Conservation (phyloP, 2,329 filamentous ascomycete genomes). For the Ascochyta koolunga region DNA sequence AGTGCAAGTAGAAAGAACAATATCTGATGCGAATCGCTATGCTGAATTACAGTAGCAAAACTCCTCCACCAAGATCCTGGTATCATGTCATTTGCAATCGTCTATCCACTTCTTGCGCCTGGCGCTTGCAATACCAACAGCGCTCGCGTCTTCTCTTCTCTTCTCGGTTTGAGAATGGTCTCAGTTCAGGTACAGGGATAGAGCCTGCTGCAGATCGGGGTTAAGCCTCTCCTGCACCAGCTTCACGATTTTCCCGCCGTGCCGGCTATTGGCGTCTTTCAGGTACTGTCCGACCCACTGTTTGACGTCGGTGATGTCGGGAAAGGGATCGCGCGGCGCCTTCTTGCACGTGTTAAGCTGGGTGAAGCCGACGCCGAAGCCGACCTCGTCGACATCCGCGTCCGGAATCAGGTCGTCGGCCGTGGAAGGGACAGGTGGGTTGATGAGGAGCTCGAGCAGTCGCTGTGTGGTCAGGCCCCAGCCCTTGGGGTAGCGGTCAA, state of each 20-base stretch:
- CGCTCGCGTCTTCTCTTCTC: too few relatives aligned
- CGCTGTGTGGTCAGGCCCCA: slow-evolving; percentile 90
- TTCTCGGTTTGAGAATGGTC: too few relatives aligned
- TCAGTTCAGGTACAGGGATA: slow-evolving; percentile 41
- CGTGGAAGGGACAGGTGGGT: slow-evolving; percentile 75
- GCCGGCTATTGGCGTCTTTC: slow-evolving; percentile 75
- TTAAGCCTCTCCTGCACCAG: slow-evolving; percentile 75
- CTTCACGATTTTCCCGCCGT: slow-evolving; percentile 70
- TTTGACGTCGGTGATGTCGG: slow-evolving; percentile 79
- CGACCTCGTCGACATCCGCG: slow-evolving; percentile 90
- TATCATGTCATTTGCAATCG: slow-evolving; percentile 14
- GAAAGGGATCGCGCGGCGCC: slow-evolving; percentile 77
- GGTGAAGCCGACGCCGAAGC: slow-evolving; percentile 94
- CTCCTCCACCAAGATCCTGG: slow-evolving; percentile 15
- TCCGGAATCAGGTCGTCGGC: slow-evolving; percentile 79
- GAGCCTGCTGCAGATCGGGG: slow-evolving; percentile 48
- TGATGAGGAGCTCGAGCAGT: slow-evolving; percentile 86
- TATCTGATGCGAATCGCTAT: slow-evolving; percentile 9
- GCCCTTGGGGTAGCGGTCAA: slow-evolving; percentile 70
- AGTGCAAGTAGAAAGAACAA: neutral
- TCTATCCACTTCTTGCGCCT: neutral
- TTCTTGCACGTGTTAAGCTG: slow-evolving; percentile 88
- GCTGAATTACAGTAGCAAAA: slow-evolving; percentile 16
- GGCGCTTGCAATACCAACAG: neutral
- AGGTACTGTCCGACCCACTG: slow-evolving; percentile 83